Evolutionary conservation across 2,329 filamentous ascomycete species (phyloP), one percentile per base, ranked within the genome.

Genomic region (Shiraia bambusicola): DNA sequence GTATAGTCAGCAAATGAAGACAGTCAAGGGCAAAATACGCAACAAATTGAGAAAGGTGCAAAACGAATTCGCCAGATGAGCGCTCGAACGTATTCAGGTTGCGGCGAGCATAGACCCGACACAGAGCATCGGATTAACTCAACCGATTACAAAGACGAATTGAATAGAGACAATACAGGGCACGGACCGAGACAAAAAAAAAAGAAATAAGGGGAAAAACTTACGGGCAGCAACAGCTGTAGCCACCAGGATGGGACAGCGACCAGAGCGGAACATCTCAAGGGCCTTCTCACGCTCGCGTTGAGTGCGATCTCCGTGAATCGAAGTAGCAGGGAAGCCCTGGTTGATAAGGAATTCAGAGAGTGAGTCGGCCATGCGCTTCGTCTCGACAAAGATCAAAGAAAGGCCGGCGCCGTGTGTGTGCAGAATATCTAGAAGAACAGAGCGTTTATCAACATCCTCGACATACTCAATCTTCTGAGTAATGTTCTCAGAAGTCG

Each of bases 401-500:
- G 92, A 97, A 48, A 97, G 80, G 65, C 91, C 91, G 48, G 76
- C 87, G 45, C 85, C 88, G 63, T 96, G 89, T 29, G 89, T 95
- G 80, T 97, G 92, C 40, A 98, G 84, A 55, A 98, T 97, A 64
- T 98, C 93, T 47, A 98, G 82, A 34, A 98, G 83, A 52, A 97
- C 91, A 42, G 93, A 97, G 69, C 91, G 90, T 84, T 98, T 98
- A 81, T 98, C 93, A 50, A 82, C 75, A 61, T 97, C 93, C 76
- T 97, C 92, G 47, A 97, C 88, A 61, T 97, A 97, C 75, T 97
- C 92, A 41, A 98, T 83, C 80, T 95, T 95, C 74, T 98, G 93
- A 40, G 93, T 97, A 51, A 98, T 97, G 81, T 97, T 98, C 82
- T 97, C 92, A n/a, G 93, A 97, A 24, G 93, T 97, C 37, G 93